Conservation (phyloP, 2,329 filamentous ascomycete genomes). For the Colletotrichum higginsianum region DNA sequence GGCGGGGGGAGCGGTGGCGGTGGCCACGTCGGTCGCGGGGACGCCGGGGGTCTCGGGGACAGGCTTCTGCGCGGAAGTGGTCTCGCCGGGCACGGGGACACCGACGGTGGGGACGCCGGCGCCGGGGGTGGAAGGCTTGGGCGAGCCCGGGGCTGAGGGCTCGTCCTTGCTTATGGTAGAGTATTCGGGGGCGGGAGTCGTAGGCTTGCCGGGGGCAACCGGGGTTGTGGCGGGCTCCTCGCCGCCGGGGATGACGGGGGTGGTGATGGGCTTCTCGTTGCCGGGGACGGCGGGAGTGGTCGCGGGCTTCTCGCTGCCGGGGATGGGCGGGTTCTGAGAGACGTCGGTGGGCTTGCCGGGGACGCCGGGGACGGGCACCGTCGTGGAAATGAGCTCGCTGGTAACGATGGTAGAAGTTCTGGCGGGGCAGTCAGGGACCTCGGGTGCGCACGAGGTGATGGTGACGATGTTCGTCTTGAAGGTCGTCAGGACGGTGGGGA, state of each 20-base stretch:
- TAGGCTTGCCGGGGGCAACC: constrained; percentile 57
- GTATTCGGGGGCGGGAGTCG: constrained; percentile 52
- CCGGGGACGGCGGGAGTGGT: constrained; percentile 25
- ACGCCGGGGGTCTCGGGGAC: constrained; percentile 13
- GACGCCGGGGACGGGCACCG: background rate
- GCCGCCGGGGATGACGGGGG: constrained; percentile 22
- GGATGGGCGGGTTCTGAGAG: constrained; percentile 29
- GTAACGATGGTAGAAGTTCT: constrained; percentile 32
- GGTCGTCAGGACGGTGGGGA: constrained; percentile 47
- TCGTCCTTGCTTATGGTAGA: no score
- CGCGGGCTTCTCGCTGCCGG: constrained; percentile 9
- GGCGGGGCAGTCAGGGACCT: constrained; percentile 43
- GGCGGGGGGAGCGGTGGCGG: background rate
- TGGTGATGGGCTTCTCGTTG: constrained; percentile 4
- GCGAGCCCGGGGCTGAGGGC: no score
- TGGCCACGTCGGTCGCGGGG: constrained; percentile 1
- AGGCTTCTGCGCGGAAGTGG: constrained; percentile 17
- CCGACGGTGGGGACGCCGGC: background rate
- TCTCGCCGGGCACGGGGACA: constrained; percentile 8
- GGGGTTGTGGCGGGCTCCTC: constrained; percentile 25
- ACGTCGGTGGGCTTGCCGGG: constrained; percentile 27
- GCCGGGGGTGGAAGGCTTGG: background rate
- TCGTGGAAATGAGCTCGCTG: no score
- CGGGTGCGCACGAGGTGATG: constrained; percentile 69
- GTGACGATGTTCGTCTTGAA: constrained; percentile 65